phyloP scores from a whole-genome alignment of 495 filamentous ascomycete species.

The Neurospora pannonica region DNA sequence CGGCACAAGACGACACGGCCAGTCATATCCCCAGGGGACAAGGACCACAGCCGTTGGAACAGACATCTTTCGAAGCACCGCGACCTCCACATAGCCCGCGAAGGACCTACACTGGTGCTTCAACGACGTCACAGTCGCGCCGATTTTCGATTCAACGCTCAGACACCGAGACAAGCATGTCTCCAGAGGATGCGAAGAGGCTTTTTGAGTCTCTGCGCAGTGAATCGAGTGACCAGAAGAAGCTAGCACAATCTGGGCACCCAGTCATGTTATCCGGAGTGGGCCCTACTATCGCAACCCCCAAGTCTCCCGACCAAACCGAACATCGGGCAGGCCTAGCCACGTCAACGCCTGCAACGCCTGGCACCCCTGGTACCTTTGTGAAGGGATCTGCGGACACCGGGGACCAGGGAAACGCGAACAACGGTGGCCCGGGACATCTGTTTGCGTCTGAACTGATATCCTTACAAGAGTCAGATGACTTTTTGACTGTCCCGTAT shows the following conservation, averaged over 20 bases:
- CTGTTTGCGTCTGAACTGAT: not conserved
- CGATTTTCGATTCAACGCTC: not conserved
- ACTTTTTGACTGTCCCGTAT: slow-evolving; percentile 5
- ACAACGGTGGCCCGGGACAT: not conserved
- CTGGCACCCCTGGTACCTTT: not conserved
- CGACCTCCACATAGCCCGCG: not conserved
- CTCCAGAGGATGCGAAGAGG: not conserved
- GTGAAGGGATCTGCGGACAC: not conserved
- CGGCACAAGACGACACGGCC: not conserved
- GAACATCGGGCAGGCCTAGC: not conserved
- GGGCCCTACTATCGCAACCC: not conserved
- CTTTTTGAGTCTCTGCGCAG: not conserved
- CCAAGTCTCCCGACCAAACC: not conserved
- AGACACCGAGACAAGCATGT: not conserved
- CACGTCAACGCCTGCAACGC: not conserved
- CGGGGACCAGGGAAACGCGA: not conserved
- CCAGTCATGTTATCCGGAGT: not conserved
- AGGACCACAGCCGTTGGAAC: not conserved
- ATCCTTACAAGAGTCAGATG: not conserved
- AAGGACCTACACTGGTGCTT: not conserved
- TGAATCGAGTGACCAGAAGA: not conserved
- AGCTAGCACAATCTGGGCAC: not conserved
- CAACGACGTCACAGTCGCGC: not conserved
- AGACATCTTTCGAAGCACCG: not conserved
- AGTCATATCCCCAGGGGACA: not conserved